Base-by-base conservation (phyloP, 306 rosid species). In the Arachis hypogaea region DNA sequence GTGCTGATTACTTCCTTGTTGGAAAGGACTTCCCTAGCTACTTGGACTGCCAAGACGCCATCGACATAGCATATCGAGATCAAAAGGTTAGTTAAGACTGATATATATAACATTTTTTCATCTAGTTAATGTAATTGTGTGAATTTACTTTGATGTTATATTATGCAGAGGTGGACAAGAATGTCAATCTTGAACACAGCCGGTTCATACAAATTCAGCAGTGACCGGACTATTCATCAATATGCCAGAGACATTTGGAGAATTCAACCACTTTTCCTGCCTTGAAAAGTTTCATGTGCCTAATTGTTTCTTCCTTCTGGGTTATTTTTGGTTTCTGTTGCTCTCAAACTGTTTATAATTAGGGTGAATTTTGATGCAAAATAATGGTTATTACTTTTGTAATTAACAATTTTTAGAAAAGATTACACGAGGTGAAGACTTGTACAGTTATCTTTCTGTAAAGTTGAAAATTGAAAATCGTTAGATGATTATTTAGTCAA, bases 181-280 rank as follows among this genome's bases (percentile, higher is more conserved):
- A 94, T 91, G 98, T 91, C 98, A 67, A 94, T 91, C 66, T 77
- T 94, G 85, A 94, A 94, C 75, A 85, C 97, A 45, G 97, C 98
- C 4, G 98, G 98, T 41, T 94, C 98, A 18, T 80, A 78, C 88
- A 94, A 94, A 89, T 91, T 94, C 74, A 94, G 98, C 88, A 91
- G 98, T 54, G 97, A 94, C 87, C 56, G 96, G 81, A 91, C 97
- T 29, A 94, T 92, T 65, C 96, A 83, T 43, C 92, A 94, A 79
- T 94, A 93, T 73, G 97, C 98, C 2, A 82, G 83, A 51, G 91
- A 91, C 69, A 94, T 94, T 63, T 94, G 97, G 98, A 88, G 84
- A 76, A 89, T 91, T 50, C 75, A 84, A 71, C 96, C 96, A 9
- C 79, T 82, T 51, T 59, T 66, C 38, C 66, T 94, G 63, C 78